Conservation (phyloP, 257 asterid genomes). For the Ilex asprella region DNA sequence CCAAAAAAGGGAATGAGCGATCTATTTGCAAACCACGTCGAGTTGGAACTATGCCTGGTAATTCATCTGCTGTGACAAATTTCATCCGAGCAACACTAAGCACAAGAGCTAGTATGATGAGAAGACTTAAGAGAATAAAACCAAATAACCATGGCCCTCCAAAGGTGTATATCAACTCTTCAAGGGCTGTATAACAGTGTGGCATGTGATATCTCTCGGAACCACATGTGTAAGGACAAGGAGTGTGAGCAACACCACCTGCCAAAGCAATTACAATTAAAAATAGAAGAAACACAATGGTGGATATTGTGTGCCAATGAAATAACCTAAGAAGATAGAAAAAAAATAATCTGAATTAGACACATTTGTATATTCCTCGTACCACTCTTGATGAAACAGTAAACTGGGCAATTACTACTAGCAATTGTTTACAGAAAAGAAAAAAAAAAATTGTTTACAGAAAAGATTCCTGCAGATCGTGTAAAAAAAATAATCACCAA, state of each 20-base stretch:
- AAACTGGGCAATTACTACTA: no score
- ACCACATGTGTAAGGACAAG: constrained; percentile 81
- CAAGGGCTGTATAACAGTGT: constrained; percentile 79
- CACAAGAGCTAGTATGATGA: constrained; percentile 70
- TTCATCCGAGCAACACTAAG: constrained; percentile 89
- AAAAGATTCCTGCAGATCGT: no score
- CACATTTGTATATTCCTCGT: no score
- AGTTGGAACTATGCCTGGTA: constrained; percentile 57
- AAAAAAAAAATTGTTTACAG: no score
- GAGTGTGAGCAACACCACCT: constrained; percentile 74
- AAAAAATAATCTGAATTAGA: no score
- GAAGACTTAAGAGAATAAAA: constrained; percentile 59
- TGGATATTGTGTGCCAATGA: neutral
- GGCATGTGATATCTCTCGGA: constrained; percentile 88
- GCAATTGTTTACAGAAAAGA: no score
- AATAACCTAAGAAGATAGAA: neutral
- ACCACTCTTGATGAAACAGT: no score
- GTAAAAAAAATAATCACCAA: no score
- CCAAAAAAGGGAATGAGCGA: constrained; percentile 83
- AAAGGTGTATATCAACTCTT: constrained; percentile 76
- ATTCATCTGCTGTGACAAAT: constrained; percentile 64
- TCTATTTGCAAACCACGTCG: constrained; percentile 71
- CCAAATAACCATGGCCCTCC: constrained; percentile 95
- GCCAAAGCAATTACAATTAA: constrained; percentile 11
- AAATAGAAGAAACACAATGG: neutral